phyloP scores from a whole-genome alignment of 805 yeast species.

The Kuraishia molischiana region DNA sequence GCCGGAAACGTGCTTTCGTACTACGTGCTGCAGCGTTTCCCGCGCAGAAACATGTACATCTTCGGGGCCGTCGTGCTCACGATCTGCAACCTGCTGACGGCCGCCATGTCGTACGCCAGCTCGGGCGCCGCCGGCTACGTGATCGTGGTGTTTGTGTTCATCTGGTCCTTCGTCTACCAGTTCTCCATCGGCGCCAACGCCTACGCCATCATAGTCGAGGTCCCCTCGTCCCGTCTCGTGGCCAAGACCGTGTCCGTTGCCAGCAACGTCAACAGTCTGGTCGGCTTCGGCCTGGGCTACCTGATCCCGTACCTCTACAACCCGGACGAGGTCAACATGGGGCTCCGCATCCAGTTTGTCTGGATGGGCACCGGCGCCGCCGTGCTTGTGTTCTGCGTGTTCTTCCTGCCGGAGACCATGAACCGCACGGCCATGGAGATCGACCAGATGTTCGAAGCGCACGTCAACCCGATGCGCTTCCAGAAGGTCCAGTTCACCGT shows the following conservation, averaged over 20 bases:
- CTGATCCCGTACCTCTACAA: constrained; percentile 6
- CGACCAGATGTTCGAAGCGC: background rate
- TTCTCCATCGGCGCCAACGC: constrained; percentile 18
- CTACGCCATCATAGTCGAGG: constrained; percentile 11
- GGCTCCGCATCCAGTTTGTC: constrained; percentile 5
- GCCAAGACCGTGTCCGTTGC: constrained; percentile 5
- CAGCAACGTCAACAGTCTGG: constrained; percentile 2
- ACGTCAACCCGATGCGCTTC: background rate
- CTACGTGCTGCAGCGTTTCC: background rate
- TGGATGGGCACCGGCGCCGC: constrained; percentile 5
- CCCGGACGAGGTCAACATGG: constrained; percentile 7
- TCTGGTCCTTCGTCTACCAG: constrained; percentile 13
- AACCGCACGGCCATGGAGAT: background rate
- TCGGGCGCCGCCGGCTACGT: background rate
- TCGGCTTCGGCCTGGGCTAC: constrained; percentile 4
- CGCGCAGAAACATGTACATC: background rate
- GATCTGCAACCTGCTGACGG: background rate
- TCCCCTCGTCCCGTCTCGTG: constrained; percentile 4
- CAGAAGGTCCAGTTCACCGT: background rate
- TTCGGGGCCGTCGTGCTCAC: background rate
- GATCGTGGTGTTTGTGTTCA: constrained; percentile 5
- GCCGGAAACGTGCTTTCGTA: background rate
- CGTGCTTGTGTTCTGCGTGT: background rate
- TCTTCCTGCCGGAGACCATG: background rate
- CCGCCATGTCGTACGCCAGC: background rate